phyloP scores from a whole-genome alignment of 148 eudicot species.

The Vaccinium vitisidaea region DNA sequence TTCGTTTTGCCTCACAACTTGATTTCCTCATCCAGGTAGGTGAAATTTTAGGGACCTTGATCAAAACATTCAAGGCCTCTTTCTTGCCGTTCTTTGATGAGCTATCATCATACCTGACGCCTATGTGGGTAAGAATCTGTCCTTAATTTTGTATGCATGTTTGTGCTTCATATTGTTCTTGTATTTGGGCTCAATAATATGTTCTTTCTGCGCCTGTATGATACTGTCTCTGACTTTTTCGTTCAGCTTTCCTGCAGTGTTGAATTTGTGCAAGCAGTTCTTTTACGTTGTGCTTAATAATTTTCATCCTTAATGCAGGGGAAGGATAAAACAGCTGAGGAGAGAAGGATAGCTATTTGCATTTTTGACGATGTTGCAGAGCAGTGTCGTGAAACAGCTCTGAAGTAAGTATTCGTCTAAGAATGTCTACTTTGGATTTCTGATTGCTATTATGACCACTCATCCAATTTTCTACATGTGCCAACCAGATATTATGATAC shows the following conservation, averaged over 20 bases:
- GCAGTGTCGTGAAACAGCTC: constrained; percentile 92
- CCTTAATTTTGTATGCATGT: background rate
- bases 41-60: constrained; percentile 82
- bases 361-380: constrained; percentile 95
- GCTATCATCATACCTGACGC: constrained; percentile 76
- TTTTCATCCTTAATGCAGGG: constrained; percentile 47
- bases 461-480: constrained; percentile 6
- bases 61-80: constrained; percentile 84
- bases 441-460: constrained; percentile 1
- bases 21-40: constrained; percentile 58
- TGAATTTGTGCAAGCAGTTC: constrained; percentile 9
- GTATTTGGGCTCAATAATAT: background rate
- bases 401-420: constrained; percentile 48
- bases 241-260: background rate
- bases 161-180: background rate
- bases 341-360: constrained; percentile 95
- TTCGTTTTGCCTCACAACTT: constrained; percentile 10
- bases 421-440: background rate
- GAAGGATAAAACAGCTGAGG: constrained; percentile 89
- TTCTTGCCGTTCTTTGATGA: constrained; percentile 97
- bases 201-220: background rate
- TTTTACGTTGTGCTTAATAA: background rate
- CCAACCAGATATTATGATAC: constrained; percentile 77
- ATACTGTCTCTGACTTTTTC: background rate
- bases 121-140: constrained; percentile 78